phyloP scores from a whole-genome alignment of 2,329 filamentous ascomycete species.

The Leptodontidium sp. region DNA sequence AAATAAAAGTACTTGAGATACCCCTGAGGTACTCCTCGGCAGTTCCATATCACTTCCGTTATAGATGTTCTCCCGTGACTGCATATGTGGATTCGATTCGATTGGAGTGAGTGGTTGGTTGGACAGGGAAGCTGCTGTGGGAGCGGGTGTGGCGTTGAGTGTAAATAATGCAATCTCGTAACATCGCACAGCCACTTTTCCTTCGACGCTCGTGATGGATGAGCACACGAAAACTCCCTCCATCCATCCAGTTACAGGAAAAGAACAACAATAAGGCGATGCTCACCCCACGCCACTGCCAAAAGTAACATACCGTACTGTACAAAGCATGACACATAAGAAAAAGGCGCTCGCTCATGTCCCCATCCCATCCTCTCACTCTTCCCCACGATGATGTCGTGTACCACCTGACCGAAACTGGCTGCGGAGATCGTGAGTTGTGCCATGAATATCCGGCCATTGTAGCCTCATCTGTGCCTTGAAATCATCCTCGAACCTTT shows the following conservation, averaged over 20 bases:
- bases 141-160: conserved; percentile 22
- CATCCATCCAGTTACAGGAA: conserved; percentile 4
- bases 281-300: conserved; percentile 10
- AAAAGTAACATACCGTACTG: background rate
- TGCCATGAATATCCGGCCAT: background rate
- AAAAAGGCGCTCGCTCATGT: conserved; percentile 14
- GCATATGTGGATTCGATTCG: background rate
- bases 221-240: conserved; percentile 16
- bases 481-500: background rate
- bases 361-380: background rate
- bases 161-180: conserved; percentile 17
- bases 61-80: conserved; percentile 7
- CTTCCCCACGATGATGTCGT: conserved; percentile 8
- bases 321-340: conserved; percentile 45
- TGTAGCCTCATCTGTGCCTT: conserved; percentile 11
- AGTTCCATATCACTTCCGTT: conserved; percentile 11
- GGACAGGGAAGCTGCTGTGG: background rate
- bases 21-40: conserved; percentile 18
- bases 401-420: conserved; percentile 12
- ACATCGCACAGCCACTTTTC: conserved; percentile 31
- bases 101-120: background rate
- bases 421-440: conserved; percentile 1
- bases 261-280: conserved; percentile 11
- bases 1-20: conserved; percentile 24
- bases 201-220: conserved; percentile 34